Evolutionary conservation across 2,329 filamentous ascomycete species (phyloP).

Genomic region (Epichloe baconii): DNA sequence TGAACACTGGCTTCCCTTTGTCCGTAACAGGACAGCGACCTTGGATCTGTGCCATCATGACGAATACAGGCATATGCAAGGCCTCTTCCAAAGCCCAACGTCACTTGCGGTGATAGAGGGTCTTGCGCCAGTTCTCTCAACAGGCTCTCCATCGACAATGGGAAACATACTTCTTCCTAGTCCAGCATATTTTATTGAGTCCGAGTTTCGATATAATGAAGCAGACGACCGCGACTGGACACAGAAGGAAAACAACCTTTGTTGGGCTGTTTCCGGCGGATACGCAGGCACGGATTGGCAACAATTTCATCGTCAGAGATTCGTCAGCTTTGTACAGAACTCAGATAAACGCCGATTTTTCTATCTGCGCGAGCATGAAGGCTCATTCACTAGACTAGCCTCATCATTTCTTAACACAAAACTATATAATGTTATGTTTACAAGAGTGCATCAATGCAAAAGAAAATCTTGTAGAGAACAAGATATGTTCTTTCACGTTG

Average conservation of each 20-base stretch:
- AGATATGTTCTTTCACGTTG: background rate
- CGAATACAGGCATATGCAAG: slow-evolving; percentile 21
- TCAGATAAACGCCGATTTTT: slow-evolving; percentile 10
- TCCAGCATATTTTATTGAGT: slow-evolving; percentile 29
- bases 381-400: slow-evolving; percentile 1
- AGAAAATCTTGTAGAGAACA: background rate
- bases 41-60: background rate
- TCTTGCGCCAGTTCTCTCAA: slow-evolving; percentile 25
- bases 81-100: slow-evolving; percentile 29
- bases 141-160: slow-evolving; percentile 31
- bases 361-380: background rate
- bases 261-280: slow-evolving; percentile 45
- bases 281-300: slow-evolving; percentile 25
- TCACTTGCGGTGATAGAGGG: slow-evolving; percentile 9
- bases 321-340: slow-evolving; percentile 25
- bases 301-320: slow-evolving; percentile 33
- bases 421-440: background rate
- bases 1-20: background rate
- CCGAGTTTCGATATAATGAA: slow-evolving; percentile 28
- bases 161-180: slow-evolving; percentile 39
- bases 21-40: background rate
- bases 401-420: background rate
- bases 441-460: background rate
- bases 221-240: slow-evolving; percentile 18
- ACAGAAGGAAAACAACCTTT: slow-evolving; percentile 26